Base-by-base conservation (phyloP, 306 rosid species). In the Gastrolobium villosum region DNA sequence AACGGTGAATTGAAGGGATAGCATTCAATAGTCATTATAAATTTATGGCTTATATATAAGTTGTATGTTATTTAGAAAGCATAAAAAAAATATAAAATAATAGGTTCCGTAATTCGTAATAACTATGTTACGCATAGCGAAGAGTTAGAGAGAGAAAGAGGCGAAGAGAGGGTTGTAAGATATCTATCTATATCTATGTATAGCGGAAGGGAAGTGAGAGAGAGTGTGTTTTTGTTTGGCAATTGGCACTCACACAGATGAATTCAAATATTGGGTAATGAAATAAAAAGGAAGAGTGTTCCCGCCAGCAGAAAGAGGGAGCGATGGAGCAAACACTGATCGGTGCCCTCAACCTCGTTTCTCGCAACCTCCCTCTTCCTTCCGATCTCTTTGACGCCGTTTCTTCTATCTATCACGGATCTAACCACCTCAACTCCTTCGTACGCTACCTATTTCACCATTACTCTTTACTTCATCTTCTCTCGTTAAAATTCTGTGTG, bases 281-380 rank as follows among this genome's bases (percentile, higher is more conserved):
- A 60, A 62, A 10, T 20, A 35, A 55, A 55, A 11, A 72, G 14
- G 11, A 36, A 35, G 48, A 4, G 2, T 46, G 31, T 45, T 31
- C 57, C 56, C 68, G 40, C 68, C 77, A 41, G 31, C 32, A 15
- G 44, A 10, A 54, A 49, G 44, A 54, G 32, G 65, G 65, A 65
- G 52, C 8, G 45, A 61, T 63, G 77, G 83, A 72, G 50, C 74
- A 64, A 64, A 69, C 79, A 40, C 61, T 80, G 32, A 65, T 80
- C 11, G 79, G 79, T 28, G 84, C 84, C 2, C 79, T 80, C 7
- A 80, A 72, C 70, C 41, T 73, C 4, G 61, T 80, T 0, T 80
- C 84, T 43, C 79, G 75, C 57, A 55, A 80, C 32, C 75, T 80
- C 10, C 79, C 84, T 80, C 84, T 80, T 48, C 84, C 84, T 31